Evolutionary conservation across 2,329 filamentous ascomycete genomes (phyloP).

Genomic region (Colletotrichum eremochloae): DNA sequence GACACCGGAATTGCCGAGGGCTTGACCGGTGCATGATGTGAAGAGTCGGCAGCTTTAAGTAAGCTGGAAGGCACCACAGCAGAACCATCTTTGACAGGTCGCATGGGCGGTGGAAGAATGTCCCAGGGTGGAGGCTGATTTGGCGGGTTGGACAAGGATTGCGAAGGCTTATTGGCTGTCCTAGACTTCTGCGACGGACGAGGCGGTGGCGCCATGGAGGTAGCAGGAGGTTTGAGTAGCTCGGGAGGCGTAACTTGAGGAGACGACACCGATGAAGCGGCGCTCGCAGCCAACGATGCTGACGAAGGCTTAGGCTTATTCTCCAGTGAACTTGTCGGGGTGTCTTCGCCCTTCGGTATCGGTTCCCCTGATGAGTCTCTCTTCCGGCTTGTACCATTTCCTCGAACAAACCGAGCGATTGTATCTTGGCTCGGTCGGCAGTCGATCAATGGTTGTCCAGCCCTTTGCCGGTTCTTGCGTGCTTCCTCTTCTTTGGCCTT

Average conservation of each 20-base stretch:
- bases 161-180: neutral
- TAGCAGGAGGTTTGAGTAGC: neutral
- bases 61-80: neutral
- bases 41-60: neutral
- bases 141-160: neutral
- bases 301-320: conserved; percentile 28
- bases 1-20: neutral
- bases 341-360: conserved; percentile 3
- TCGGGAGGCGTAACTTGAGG: neutral
- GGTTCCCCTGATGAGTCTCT: conserved; percentile 42
- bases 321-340: neutral
- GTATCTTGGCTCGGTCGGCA: conserved; percentile 70
- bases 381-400: conserved; percentile 51
- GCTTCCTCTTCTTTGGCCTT: conserved; percentile 65
- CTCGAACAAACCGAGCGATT: conserved; percentile 65
- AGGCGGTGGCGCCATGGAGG: conserved; percentile 21
- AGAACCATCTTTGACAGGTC: neutral
- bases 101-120: conserved; percentile 4
- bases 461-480: conserved; percentile 63
- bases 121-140: neutral
- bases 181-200: conserved; percentile 3
- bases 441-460: conserved; percentile 66
- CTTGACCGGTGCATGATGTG: neutral
- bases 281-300: neutral
- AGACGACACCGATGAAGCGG: neutral